Percentiles rank a stretch among this genome's conserved stretches.
These are phyloP conservation scores for Verticillium dahliae DNA, from an alignment of 2,329 filamentous ascomycete species.

Conservation along the genomic window DNA sequence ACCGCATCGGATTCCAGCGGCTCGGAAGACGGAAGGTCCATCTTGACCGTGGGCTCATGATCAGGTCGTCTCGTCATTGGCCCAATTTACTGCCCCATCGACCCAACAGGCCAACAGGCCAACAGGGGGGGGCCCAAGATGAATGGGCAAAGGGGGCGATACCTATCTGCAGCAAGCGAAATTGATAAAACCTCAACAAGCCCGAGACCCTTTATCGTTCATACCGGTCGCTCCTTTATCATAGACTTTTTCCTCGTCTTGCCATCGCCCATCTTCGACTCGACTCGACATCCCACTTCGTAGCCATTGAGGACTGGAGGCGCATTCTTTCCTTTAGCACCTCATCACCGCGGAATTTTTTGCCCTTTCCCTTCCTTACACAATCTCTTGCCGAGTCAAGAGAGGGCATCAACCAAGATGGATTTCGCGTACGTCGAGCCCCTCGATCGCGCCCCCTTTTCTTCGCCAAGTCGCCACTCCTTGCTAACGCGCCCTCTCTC, in stretches of 20 bases:
- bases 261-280: not conserved
- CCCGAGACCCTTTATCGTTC: constrained; percentile 7
- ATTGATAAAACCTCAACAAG: constrained; percentile 15
- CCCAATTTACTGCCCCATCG: not conserved
- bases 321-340: constrained; percentile 4
- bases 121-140: not conserved
- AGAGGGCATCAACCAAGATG: constrained; percentile 17
- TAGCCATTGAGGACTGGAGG: not conserved
- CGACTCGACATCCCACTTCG: not conserved
- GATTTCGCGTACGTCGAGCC: constrained; percentile 18
- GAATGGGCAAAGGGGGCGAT: not conserved
- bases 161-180: constrained; percentile 8
- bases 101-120: not conserved
- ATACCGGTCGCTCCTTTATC: constrained; percentile 5
- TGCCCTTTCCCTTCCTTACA: constrained; percentile 2
- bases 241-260: constrained; percentile 5
- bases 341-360: not conserved
- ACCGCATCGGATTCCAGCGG: constrained; percentile 3
- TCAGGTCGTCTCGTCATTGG: constrained; percentile 14
- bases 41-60: constrained; percentile 27
- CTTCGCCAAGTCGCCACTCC: not conserved
- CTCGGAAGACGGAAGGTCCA: constrained; percentile 24
- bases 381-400: constrained; percentile 1
- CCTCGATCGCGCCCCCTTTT: not conserved
- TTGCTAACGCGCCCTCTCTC: constrained; percentile 6